phyloP scores from a whole-genome alignment of 305 asterid genomes.

The Fraxinus baroniana region DNA sequence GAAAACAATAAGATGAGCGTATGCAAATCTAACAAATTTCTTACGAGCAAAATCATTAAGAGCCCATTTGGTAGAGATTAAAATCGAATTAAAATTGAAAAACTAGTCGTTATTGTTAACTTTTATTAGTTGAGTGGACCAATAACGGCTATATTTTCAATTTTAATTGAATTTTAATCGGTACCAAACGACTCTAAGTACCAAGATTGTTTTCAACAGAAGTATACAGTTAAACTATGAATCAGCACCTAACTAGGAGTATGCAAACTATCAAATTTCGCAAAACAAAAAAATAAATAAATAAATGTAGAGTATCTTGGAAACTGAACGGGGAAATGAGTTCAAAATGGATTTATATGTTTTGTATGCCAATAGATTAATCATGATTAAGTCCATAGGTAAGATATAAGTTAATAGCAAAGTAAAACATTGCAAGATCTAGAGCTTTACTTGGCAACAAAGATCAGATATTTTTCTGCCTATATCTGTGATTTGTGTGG shows the following conservation, averaged over 20 bases:
- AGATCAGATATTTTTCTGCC: not conserved
- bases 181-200: not conserved
- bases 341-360: not conserved
- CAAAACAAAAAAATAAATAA: not conserved
- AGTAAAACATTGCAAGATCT: not conserved
- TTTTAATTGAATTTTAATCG: too few species aligned
- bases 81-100: too few species aligned
- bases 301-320: not conserved
- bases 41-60: not conserved
- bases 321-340: not conserved
- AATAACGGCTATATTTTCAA: too few species aligned
- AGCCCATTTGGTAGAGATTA: too few species aligned
- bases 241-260: not conserved
- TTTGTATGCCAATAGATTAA: not conserved
- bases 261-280: not conserved
- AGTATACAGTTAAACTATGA: not conserved
- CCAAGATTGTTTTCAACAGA: not conserved
- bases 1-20: not conserved
- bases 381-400: not conserved
- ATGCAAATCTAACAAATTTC: not conserved
- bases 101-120: too few species aligned
- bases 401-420: not conserved
- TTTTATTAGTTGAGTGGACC: too few species aligned
- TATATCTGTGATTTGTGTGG: not conserved
- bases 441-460: not conserved